phyloP scores from a whole-genome alignment of 2,329 filamentous ascomycete genomes.

The Microsporum canis region DNA sequence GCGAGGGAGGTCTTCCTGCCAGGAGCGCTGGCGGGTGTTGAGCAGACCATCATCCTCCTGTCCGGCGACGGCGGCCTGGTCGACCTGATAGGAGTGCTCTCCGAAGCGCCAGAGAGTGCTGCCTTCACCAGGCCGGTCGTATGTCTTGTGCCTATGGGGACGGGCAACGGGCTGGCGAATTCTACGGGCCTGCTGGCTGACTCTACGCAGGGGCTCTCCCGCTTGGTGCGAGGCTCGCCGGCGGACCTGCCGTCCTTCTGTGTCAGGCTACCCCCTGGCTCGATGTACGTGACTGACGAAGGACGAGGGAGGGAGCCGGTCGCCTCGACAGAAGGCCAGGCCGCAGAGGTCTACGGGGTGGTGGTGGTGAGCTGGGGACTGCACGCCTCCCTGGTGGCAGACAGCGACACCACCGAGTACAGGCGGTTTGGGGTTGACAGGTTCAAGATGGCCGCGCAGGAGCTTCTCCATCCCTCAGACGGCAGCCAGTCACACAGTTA shows the following conservation, averaged over 20 bases:
- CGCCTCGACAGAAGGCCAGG: conserved; percentile 14
- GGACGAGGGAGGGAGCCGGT: conserved; percentile 32
- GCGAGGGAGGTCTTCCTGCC: conserved; percentile 41
- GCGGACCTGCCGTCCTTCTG: conserved; percentile 51
- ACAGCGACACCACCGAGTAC: conserved; percentile 76
- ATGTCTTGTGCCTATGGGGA: conserved; percentile 43
- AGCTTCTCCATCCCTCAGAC: conserved; percentile 53
- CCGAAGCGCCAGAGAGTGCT: conserved; percentile 16
- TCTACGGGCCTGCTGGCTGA: conserved; percentile 25
- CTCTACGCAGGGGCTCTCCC: conserved; percentile 39
- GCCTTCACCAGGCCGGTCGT: conserved; percentile 44
- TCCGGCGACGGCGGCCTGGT: conserved; percentile 81
- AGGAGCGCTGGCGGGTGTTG: conserved; percentile 36
- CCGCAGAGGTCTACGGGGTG: conserved; percentile 48
- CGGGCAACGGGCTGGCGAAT: conserved; percentile 37
- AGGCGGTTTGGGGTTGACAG: conserved; percentile 64
- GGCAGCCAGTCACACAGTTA: conserved; percentile 47
- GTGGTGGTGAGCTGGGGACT: conserved; percentile 86
- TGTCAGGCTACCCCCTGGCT: conserved; percentile 50
- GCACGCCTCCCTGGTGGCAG: conserved; percentile 77
- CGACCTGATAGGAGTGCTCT: conserved; percentile 64
- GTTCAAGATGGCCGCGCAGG: conserved; percentile 73
- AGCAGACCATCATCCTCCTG: conserved; percentile 60
- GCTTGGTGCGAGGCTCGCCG: conserved; percentile 48
- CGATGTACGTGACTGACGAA: conserved; percentile 36